Conservation (phyloP, 2,329 filamentous ascomycete species). For the Fusarium haematococcum region DNA sequence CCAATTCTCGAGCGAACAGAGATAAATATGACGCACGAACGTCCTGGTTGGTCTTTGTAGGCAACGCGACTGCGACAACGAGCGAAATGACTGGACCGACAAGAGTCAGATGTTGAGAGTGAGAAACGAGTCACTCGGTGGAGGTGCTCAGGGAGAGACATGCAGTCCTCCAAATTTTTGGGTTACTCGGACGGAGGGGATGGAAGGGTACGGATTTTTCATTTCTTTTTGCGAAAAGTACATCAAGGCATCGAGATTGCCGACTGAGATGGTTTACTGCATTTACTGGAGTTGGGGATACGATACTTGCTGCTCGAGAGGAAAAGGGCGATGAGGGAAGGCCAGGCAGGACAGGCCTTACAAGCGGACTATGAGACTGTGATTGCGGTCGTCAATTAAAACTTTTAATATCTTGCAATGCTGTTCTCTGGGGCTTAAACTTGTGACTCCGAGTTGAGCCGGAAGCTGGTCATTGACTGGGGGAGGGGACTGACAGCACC, state of each 20-base stretch:
- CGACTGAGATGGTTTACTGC: conserved; percentile 9
- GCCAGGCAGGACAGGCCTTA: conserved; percentile 5
- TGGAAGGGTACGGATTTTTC: neutral
- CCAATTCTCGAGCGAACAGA: conserved; percentile 1
- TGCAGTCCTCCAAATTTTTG: conserved; percentile 1
- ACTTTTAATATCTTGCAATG: conserved; percentile 17
- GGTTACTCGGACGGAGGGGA: conserved; percentile 5
- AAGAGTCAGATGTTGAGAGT: neutral
- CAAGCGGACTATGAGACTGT: conserved; percentile 16
- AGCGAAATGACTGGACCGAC: neutral
- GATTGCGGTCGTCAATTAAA: conserved; percentile 2
- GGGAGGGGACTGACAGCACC: neutral
- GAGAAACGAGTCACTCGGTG: neutral
- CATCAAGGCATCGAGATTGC: neutral
- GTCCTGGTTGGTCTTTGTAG: neutral
- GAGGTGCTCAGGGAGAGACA: neutral
- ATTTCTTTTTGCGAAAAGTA: conserved; percentile 1
- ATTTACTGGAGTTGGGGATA: conserved; percentile 34
- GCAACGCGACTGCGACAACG: neutral
- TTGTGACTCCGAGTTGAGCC: neutral
- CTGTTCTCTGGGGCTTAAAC: neutral
- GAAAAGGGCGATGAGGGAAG: conserved; percentile 17
- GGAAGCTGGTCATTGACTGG: neutral
- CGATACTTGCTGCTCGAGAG: conserved; percentile 11
- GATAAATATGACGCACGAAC: neutral